Evolutionary conservation across 1,284 basidiomycete genomes (phyloP).

Genomic region (Malassezia psittaci): DNA sequence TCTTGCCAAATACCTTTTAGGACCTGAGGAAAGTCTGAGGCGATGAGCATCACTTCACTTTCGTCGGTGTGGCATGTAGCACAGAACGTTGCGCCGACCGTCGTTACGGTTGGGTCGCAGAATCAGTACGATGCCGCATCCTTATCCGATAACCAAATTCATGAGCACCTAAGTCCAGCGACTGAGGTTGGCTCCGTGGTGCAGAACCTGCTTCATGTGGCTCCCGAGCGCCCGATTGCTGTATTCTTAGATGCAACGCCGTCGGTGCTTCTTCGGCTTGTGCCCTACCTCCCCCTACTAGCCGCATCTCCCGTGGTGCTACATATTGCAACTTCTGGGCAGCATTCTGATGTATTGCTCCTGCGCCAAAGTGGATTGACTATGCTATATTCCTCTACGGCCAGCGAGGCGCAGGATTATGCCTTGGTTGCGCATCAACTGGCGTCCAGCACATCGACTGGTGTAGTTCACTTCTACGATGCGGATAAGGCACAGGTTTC

Average conservation of each 20-base stretch:
- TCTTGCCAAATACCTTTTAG: no score
- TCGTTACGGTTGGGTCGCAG: not conserved
- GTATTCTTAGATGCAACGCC: constrained; percentile 1
- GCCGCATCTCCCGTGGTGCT: constrained; percentile 31
- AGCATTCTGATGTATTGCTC: constrained; percentile 57
- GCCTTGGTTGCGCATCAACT: constrained; percentile 62
- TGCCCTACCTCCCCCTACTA: constrained; percentile 37
- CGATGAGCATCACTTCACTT: constrained; percentile 12
- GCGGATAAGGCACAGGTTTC: constrained; percentile 3
- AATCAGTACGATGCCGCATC: not conserved
- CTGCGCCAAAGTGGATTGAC: constrained; percentile 57
- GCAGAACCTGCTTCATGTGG: not conserved
- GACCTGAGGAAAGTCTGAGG: not conserved
- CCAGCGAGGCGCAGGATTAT: constrained; percentile 63
- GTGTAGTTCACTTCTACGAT: constrained; percentile 73
- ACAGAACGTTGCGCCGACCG: not conserved
- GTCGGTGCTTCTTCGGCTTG: constrained; percentile 20
- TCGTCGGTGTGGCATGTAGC: constrained; percentile 15
- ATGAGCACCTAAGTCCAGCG: not conserved
- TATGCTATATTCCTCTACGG: constrained; percentile 57
- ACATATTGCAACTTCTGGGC: constrained; percentile 47
- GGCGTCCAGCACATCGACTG: constrained; percentile 55
- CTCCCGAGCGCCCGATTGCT: not conserved
- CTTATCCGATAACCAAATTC: not conserved
- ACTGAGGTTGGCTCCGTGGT: constrained; percentile 14